Conservation (phyloP, 768 basidiomycete genomes). For the Leccinum incarnatum region DNA sequence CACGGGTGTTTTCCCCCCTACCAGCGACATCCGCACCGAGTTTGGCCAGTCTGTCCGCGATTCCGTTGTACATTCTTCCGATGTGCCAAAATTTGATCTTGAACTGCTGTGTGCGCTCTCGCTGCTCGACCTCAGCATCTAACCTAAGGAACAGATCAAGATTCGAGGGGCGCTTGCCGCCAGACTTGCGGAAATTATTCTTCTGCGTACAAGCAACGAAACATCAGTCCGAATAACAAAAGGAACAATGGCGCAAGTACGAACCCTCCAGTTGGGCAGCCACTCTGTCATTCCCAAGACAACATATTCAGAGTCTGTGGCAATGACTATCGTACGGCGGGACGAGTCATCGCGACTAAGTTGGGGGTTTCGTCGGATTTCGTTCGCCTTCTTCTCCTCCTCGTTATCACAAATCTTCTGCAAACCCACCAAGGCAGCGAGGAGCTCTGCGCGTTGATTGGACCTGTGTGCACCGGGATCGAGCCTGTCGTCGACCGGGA, state of each 20-base stretch:
- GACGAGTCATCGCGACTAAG: neutral
- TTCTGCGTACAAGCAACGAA: neutral
- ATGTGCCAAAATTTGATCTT: constrained; percentile 28
- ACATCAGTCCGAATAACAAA: neutral
- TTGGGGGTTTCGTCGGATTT: neutral
- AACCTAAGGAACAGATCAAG: constrained; percentile 8
- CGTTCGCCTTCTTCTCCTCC: constrained; percentile 7
- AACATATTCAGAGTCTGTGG: constrained; percentile 9
- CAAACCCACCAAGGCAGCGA: constrained; percentile 12
- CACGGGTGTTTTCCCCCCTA: neutral
- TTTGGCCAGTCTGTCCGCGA: constrained; percentile 27
- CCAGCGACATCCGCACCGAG: neutral
- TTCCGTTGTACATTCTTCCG: constrained; percentile 20
- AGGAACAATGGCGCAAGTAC: neutral
- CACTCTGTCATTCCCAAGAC: constrained; percentile 10
- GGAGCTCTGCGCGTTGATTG: neutral
- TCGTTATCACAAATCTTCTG: constrained; percentile 25
- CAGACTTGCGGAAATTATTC: neutral
- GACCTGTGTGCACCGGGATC: neutral
- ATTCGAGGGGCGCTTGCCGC: constrained; percentile 3
- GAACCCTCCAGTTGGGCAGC: constrained; percentile 7
- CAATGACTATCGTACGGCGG: neutral
- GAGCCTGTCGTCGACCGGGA: neutral
- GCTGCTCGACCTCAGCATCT: neutral
- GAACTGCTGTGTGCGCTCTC: neutral